These are phyloP conservation scores for Aspergillus nomiae DNA, from an alignment of 2,329 filamentous ascomycete species.

Conservation along the genomic window DNA sequence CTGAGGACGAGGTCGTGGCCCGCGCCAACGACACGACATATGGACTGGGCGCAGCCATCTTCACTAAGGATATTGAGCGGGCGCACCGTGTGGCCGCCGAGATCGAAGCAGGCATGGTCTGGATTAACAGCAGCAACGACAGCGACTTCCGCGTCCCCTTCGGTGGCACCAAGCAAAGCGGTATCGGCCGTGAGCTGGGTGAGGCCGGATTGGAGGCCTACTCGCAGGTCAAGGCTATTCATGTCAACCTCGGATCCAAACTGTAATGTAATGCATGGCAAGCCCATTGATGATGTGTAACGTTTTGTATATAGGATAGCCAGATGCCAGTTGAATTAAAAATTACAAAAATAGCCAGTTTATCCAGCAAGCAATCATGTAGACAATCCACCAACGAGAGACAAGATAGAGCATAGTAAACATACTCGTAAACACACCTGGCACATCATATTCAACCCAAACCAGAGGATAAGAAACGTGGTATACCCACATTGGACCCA, in stretches of 20 bases:
- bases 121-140: conserved; percentile 64
- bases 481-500: background rate
- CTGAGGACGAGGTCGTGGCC: conserved; percentile 60
- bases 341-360: background rate
- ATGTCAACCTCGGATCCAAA: conserved; percentile 48
- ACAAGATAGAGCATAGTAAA: background rate
- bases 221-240: conserved; percentile 59
- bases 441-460: background rate
- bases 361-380: background rate
- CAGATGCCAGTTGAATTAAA: background rate
- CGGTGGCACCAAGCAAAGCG: conserved; percentile 64
- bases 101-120: conserved; percentile 70
- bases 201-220: conserved; percentile 64
- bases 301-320: background rate
- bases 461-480: background rate
- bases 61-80: conserved; percentile 60
- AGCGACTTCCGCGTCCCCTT: conserved; percentile 56
- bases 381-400: background rate
- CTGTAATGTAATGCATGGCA: conserved; percentile 29
- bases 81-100: conserved; percentile 58
- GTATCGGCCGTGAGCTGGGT: conserved; percentile 63
- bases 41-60: conserved; percentile 37
- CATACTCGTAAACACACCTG: background rate
- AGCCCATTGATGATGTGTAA: conserved; percentile 3
- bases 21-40: conserved; percentile 59